Evolutionary conservation across 1,284 basidiomycete species (phyloP), one percentile per base, ranked within the genome.

Genomic region (Cryptococcus hybrid): DNA sequence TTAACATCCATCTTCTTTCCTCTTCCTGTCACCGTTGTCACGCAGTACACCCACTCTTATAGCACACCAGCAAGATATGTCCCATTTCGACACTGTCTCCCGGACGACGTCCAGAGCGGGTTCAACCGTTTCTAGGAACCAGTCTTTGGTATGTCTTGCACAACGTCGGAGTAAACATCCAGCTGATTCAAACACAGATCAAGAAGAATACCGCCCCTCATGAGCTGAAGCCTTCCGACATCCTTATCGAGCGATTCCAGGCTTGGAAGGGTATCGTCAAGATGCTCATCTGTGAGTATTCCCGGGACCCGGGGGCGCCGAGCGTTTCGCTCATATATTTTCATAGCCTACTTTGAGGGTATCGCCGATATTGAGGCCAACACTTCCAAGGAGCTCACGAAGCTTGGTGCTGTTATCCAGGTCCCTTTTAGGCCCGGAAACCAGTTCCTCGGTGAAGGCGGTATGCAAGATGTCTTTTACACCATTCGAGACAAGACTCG

Each of bases 391-490:
- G 95, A 98, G 79, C 85, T 98, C 75, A 91, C 89, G 50, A 96
- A 96, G 79, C 86, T 99, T 52, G 91, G 89, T n/a, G 92, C 89
- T 8, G 92, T 98, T 62, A 95, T 99, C 67, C 95, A 99, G 78
- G 95, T 98, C 1, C 96, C 96, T 2, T 98, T 98, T 82, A 83
- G 88, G 52, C 86, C 92, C 40, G 94, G 93, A 34, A 96, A 96
- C 78, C 92, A 96, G 80, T 96, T 96, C 75, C 81, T 96, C 9
- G 93, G 93, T 40, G 92, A 96, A 75, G 90, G 90, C 18, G 92
- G 92, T 48, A 80, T 96, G 52, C 88, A 89, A 87, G 95, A 98
- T 73, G 86, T 97, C 44, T 98, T 90, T 79, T 98, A 94, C 79
- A 86, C 84, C 61, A 88, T 99, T 65, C 86, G 91, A 37, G 93